These are phyloP conservation scores for Triadica sebifera DNA, from an alignment of 345 rosid species.

Conservation along the genomic window DNA sequence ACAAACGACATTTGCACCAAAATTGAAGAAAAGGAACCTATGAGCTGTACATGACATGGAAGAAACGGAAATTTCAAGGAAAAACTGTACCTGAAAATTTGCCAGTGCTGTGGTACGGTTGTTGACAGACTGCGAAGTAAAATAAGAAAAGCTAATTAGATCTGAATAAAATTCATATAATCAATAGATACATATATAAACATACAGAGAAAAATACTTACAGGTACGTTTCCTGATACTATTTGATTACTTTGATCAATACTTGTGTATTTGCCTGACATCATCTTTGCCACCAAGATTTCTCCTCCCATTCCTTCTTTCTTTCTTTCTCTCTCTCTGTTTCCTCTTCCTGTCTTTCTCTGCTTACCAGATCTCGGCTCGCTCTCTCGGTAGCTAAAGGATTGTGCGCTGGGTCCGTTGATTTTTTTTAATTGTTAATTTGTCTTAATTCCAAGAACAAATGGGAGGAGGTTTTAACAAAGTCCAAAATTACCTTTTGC, in stretches of 20 bases:
- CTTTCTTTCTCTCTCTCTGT: not conserved
- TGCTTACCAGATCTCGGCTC: constrained; percentile 18
- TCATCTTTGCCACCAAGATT: constrained; percentile 52
- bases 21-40: not conserved
- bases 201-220: constrained; percentile 33
- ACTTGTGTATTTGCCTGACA: constrained; percentile 86
- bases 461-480: no score
- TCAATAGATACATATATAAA: not conserved
- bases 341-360: not conserved
- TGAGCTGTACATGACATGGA: no score
- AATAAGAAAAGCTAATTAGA: constrained; percentile 11
- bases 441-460: not conserved
- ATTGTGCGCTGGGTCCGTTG: not conserved
- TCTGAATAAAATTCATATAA: not conserved
- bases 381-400: not conserved
- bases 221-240: constrained; percentile 94
- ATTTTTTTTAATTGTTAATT: not conserved
- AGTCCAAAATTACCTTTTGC: no score
- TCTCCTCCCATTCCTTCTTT: not conserved
- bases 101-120: constrained; percentile 68
- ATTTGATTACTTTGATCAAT: constrained; percentile 60
- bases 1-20: not conserved
- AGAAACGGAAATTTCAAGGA: not conserved
- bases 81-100: constrained; percentile 61
- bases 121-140: constrained; percentile 69